A percentile compares a stretch with the other conserved stretches of the same genome.
Conservation (phyloP, 176 grass and related monocot genomes). For the Bromus sterilis region DNA sequence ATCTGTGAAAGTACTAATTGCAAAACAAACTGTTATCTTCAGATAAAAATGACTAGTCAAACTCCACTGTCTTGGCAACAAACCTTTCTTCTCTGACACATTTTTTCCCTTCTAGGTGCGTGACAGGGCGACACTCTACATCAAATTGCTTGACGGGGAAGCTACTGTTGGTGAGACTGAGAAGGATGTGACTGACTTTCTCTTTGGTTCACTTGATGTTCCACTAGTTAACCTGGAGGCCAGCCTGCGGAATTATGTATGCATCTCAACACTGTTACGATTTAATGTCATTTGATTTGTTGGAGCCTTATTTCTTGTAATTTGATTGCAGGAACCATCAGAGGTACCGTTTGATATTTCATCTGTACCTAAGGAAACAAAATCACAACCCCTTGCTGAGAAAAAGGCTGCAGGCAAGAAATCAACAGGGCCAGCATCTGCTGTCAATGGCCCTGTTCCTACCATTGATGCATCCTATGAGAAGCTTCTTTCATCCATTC, state of each 20-base stretch:
- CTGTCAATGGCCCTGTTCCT: slow-evolving; percentile 55
- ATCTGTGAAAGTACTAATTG: background rate
- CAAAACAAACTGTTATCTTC: background rate
- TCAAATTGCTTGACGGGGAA: slow-evolving; percentile 68
- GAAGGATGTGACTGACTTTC: slow-evolving; percentile 80
- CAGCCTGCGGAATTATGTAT: slow-evolving; percentile 80
- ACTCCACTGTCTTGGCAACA: background rate
- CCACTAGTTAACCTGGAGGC: slow-evolving; percentile 91
- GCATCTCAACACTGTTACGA: slow-evolving; percentile 6
- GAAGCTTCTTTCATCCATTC: slow-evolving; percentile 90
- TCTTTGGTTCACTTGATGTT: slow-evolving; percentile 93
- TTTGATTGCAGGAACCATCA: slow-evolving; percentile 59
- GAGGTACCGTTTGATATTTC: slow-evolving; percentile 86
- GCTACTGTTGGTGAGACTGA: slow-evolving; percentile 61
- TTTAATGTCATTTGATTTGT: background rate
- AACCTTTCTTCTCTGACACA: background rate
- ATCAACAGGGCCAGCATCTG: slow-evolving; percentile 47
- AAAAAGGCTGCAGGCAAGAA: slow-evolving; percentile 96
- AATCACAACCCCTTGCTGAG: slow-evolving; percentile 83
- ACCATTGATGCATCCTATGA: slow-evolving; percentile 76
- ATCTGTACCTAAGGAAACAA: slow-evolving; percentile 71
- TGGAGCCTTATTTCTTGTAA: background rate
- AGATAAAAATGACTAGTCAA: background rate
- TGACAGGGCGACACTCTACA: slow-evolving; percentile 86
- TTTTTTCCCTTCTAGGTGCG: slow-evolving; percentile 53